Conservation (phyloP, 352 stramenopile species). For the Pythium aristosporum region DNA sequence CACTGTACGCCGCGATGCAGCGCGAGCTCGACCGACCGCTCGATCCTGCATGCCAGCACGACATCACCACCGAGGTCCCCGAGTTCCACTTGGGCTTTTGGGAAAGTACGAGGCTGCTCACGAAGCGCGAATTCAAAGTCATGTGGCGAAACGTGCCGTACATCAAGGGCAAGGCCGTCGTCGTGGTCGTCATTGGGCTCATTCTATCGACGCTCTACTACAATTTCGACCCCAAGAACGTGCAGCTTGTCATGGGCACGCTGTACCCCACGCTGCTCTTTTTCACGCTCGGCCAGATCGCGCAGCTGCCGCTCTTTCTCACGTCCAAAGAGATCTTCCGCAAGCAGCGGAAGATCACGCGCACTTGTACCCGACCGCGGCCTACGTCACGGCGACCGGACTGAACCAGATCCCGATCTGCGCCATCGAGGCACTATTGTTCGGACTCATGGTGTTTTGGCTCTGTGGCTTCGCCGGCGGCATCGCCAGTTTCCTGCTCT, state of each 20-base stretch:
- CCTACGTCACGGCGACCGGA: constrained; percentile 68
- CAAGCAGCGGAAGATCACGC: constrained; percentile 82
- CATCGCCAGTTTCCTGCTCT: constrained; percentile 61
- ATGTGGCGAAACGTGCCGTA: too few relatives aligned
- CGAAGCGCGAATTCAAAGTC: too few relatives aligned
- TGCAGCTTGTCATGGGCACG: constrained; percentile 73
- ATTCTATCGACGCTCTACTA: constrained; percentile 13
- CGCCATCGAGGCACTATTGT: constrained; percentile 79
- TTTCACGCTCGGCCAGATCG: constrained; percentile 69
- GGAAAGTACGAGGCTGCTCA: too few relatives aligned
- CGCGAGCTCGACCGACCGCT: too few relatives aligned
- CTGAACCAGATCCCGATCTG: constrained; percentile 51
- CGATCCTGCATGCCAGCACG: too few relatives aligned
- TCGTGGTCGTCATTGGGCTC: too few relatives aligned
- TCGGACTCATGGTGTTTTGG: constrained; percentile 84
- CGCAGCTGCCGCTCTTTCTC: constrained; percentile 82
- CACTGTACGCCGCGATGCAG: too few relatives aligned
- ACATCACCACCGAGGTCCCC: too few relatives aligned
- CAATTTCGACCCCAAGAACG: constrained; percentile 44
- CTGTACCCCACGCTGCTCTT: constrained; percentile 88
- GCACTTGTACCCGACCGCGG: constrained; percentile 86
- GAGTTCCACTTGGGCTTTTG: too few relatives aligned
- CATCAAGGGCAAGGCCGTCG: too few relatives aligned
- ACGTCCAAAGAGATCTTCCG: constrained; percentile 73
- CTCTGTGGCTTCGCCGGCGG: constrained; percentile 68